Percentiles rank a stretch among this genome's conserved stretches.
Evolutionary conservation across 257 asterid genomes (phyloP).

Genomic region (Scutellaria galericulata): DNA sequence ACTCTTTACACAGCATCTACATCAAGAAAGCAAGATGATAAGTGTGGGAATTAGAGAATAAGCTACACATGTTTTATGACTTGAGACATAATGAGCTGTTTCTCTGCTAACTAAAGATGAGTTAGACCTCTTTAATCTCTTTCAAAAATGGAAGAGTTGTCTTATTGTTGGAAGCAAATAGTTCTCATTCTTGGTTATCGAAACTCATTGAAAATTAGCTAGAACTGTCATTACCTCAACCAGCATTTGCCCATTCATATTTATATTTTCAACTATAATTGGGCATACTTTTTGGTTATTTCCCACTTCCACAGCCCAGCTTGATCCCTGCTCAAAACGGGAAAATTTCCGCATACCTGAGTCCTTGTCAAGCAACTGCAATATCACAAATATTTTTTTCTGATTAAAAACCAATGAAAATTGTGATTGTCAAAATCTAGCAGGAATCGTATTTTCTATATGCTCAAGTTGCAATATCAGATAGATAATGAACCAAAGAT

Average conservation of each 20-base stretch:
- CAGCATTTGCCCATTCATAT: slow-evolving; percentile 84
- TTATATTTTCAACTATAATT: slow-evolving; percentile 82
- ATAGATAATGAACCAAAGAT: neutral
- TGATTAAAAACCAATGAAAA: slow-evolving; percentile 31
- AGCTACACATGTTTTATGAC: neutral
- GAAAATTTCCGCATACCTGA: slow-evolving; percentile 60
- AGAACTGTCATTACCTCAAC: slow-evolving; percentile 65
- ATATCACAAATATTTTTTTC: slow-evolving; percentile 31
- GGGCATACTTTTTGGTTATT: slow-evolving; percentile 75
- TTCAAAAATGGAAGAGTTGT: slow-evolving; percentile 1
- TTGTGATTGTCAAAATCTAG: slow-evolving; percentile 13
- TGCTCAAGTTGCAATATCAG: slow-evolving; percentile 12
- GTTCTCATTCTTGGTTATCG: slow-evolving; percentile 9
- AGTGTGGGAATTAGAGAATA: slow-evolving; percentile 14
- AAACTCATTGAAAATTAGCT: slow-evolving; percentile 7
- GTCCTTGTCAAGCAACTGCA: slow-evolving; percentile 85
- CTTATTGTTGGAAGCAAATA: slow-evolving; percentile 17
- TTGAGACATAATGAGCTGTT: neutral
- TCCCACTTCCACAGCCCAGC: slow-evolving; percentile 99
- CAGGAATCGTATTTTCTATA: neutral
- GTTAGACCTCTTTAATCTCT: slow-evolving; percentile 10
- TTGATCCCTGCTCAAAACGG: slow-evolving; percentile 79
- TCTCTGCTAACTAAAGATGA: slow-evolving; percentile 23
- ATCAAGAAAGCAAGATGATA: slow-evolving; percentile 32
- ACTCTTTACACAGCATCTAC: slow-evolving; percentile 79